Evolutionary conservation across 768 basidiomycete genomes (phyloP), one percentile per base, ranked within the genome.

Genomic region (Tulasnella sp.): DNA sequence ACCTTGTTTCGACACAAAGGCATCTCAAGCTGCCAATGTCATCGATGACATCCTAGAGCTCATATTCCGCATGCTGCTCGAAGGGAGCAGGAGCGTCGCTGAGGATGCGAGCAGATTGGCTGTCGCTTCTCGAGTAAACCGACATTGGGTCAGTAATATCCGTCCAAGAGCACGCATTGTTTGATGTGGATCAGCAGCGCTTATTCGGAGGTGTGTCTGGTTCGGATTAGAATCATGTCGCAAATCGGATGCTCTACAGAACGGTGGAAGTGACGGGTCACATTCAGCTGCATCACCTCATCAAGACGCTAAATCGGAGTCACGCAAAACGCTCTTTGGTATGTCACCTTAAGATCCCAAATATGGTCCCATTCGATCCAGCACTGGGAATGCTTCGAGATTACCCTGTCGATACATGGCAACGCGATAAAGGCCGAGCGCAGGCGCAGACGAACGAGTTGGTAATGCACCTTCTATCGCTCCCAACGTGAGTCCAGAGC

Each of bases 31-130:
- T 12, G 46, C 57, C 12, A 42, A 49, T 30, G 30, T 59, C 30
- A 50, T 59, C 44, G 29, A 31, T 19, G 57, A 59, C 15, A 59
- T 59, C 19, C 57, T 59, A 21, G 57, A 59, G 49, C 45, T 11
- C 27, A 46, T 59, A 24, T 49, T 59, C 8, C 25, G 27, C 17
- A 31, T 49, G 27, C 57, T 59, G 25, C 25, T 46, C 29, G 34
- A 38, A 38, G 46, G 17, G 15, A 43, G 57, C 24, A 27, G 41
- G 15, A 19, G n/a, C 30, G 45, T 38, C 45, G 54, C 29, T 3
- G 41, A 30, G 19, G 34, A 50, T 30, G 43, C 24, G 22, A 24
- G 25, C 2, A 24, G 43, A 41, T 11, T 59, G 19, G 46, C 43
- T 30, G 34, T 50, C 48, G 46, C 41, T 9, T 52, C 48, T 15